phyloP scores from a whole-genome alignment of 2,329 filamentous ascomycete species.

The Colletotrichum spaethianum region DNA sequence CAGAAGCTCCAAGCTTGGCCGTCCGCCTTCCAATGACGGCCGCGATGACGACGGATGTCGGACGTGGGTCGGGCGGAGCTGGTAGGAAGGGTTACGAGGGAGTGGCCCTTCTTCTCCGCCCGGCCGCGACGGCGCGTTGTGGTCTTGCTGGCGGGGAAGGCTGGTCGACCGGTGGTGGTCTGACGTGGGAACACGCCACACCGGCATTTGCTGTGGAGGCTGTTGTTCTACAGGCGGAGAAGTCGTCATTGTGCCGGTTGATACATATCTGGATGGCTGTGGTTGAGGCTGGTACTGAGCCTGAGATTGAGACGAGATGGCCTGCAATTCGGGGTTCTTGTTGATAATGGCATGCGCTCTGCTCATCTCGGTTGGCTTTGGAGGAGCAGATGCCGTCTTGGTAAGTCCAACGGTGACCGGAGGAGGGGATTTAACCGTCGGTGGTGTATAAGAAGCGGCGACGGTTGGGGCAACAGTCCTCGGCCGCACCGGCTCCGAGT shows the following conservation, averaged over 20 bases:
- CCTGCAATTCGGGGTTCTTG: constrained; percentile 73
- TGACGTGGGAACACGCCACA: constrained; percentile 43
- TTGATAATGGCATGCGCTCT: constrained; percentile 76
- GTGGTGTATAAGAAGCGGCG: constrained; percentile 49
- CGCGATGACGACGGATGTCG: constrained; percentile 67
- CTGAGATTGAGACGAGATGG: constrained; percentile 64
- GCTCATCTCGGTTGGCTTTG: constrained; percentile 65
- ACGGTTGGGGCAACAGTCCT: constrained; percentile 44
- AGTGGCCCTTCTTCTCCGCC: constrained; percentile 43
- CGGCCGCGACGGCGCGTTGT: constrained; percentile 11
- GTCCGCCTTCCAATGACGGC: constrained; percentile 79
- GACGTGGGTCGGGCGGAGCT: constrained; percentile 46
- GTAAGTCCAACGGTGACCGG: constrained; percentile 47
- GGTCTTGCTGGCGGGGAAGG: constrained; percentile 46
- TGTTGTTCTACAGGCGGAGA: constrained; percentile 68
- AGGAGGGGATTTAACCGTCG: constrained; percentile 33
- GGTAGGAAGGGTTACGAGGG: constrained; percentile 45
- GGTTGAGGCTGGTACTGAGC: constrained; percentile 40
- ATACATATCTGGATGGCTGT: constrained; percentile 58
- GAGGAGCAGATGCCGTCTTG: constrained; percentile 55
- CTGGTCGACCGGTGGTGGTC: constrained; percentile 48
- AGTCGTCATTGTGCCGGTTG: constrained; percentile 84
- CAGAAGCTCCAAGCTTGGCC: constrained; percentile 75
- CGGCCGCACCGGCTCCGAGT: constrained; percentile 28
- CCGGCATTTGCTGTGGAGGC: constrained; percentile 53